Evolutionary conservation across 176 grass and related monocot genomes (phyloP).

Genomic region (Lolium multiflorum): DNA sequence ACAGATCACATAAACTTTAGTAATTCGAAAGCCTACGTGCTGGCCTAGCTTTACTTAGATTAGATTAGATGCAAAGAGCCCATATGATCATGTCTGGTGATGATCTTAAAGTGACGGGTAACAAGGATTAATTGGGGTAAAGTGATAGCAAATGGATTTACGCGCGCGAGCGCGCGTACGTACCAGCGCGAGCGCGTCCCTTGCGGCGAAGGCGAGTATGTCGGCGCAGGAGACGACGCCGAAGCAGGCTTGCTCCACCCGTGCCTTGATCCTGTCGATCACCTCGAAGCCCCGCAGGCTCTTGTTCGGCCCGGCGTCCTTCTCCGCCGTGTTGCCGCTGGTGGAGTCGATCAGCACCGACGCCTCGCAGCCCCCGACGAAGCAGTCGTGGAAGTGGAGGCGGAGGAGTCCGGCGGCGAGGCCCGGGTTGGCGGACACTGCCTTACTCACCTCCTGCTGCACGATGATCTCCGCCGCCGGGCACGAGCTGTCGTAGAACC

Average conservation of each 20-base stretch:
- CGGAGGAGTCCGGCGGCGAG: slow-evolving; percentile 72
- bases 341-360: slow-evolving; percentile 91
- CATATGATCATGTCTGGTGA: slow-evolving; percentile 43
- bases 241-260: slow-evolving; percentile 70
- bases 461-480: slow-evolving; percentile 80
- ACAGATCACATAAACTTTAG: slow-evolving; percentile 22
- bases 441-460: slow-evolving; percentile 74
- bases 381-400: slow-evolving; percentile 92
- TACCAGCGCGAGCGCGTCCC: slow-evolving; percentile 80
- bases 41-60: slow-evolving; percentile 26
- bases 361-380: slow-evolving; percentile 77
- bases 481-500: slow-evolving; percentile 77
- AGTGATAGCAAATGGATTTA: neutral
- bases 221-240: slow-evolving; percentile 87
- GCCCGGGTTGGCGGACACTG: slow-evolving; percentile 55
- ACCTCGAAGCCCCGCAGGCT: slow-evolving; percentile 88
- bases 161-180: neutral
- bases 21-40: slow-evolving; percentile 5
- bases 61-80: slow-evolving; percentile 2
- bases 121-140: neutral
- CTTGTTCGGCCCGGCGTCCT: slow-evolving; percentile 74
- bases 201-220: slow-evolving; percentile 91
- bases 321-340: slow-evolving; percentile 72
- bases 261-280: slow-evolving; percentile 67
- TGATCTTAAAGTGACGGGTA: slow-evolving; percentile 24